Evolutionary conservation across 1,284 basidiomycete species (phyloP).

Genomic region (Mycena sp.): DNA sequence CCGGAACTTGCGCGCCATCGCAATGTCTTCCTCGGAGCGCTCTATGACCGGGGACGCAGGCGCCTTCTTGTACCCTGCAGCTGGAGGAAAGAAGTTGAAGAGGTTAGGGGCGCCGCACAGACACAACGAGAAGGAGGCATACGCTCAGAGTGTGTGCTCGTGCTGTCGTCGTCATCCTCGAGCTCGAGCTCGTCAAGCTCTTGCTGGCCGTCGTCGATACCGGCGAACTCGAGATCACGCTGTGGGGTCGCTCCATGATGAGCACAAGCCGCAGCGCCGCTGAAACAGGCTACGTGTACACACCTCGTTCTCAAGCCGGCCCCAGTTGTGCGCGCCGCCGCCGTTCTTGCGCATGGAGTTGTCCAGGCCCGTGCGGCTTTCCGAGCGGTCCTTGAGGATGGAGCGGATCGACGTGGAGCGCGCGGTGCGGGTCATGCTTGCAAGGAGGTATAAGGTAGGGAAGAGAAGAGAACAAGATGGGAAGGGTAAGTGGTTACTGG

Average conservation of each 20-base stretch:
- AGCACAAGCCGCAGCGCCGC: background rate
- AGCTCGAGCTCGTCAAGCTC: slow-evolving; percentile 54
- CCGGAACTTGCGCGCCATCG: slow-evolving; percentile 70
- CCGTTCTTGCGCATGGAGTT: slow-evolving; percentile 82
- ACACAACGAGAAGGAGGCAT: slow-evolving; percentile 19
- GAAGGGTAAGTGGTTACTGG: background rate
- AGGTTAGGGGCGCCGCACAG: slow-evolving; percentile 4
- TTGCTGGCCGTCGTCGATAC: slow-evolving; percentile 28
- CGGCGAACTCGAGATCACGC: slow-evolving; percentile 30
- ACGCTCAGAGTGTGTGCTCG: slow-evolving; percentile 31
- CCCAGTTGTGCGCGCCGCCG: slow-evolving; percentile 87
- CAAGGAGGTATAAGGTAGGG: background rate
- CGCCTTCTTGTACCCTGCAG: slow-evolving; percentile 40
- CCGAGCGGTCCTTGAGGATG: slow-evolving; percentile 79
- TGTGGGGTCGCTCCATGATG: background rate
- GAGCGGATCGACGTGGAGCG: slow-evolving; percentile 81
- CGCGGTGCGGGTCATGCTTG: slow-evolving; percentile 79
- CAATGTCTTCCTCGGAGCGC: slow-evolving; percentile 70
- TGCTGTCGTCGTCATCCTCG: slow-evolving; percentile 48
- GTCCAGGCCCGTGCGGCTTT: slow-evolving; percentile 81
- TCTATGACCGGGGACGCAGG: slow-evolving; percentile 41
- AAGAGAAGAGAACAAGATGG: background rate
- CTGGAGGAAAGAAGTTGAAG: slow-evolving; percentile 15
- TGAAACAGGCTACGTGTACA: background rate
- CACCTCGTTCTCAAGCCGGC: slow-evolving; percentile 64